Conservation (phyloP, 352 stramenopile species). For the Phytophthora lateralis region DNA sequence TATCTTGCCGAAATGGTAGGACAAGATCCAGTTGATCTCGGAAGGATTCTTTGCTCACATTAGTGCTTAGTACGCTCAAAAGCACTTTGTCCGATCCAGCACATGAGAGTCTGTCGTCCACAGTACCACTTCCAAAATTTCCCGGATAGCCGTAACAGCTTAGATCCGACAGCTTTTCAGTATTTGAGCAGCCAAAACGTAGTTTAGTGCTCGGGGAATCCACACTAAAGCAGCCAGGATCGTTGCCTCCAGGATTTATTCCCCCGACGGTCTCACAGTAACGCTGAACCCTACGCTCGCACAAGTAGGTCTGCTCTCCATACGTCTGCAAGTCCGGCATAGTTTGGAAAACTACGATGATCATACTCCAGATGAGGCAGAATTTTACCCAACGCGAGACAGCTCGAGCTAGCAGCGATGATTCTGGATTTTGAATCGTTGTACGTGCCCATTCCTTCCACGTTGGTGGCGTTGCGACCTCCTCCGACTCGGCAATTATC, state of each 20-base stretch:
- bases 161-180: constrained; percentile 41
- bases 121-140: constrained; percentile 55
- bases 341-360: constrained; percentile 79
- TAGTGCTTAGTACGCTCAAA: constrained; percentile 8
- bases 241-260: constrained; percentile 34
- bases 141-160: constrained; percentile 60
- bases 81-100: constrained; percentile 29
- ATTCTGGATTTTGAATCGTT: constrained; percentile 50
- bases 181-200: constrained; percentile 52
- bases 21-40: constrained; percentile 43
- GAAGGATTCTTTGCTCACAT: constrained; percentile 9
- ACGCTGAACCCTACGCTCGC: constrained; percentile 54
- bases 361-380: constrained; percentile 75
- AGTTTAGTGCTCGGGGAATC: constrained; percentile 42
- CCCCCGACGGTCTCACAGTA: constrained; percentile 49
- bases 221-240: constrained; percentile 67
- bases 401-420: constrained; percentile 43
- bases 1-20: constrained; percentile 56
- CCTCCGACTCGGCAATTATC: constrained; percentile 51
- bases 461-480: constrained; percentile 41
- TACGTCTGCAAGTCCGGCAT: constrained; percentile 82
- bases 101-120: constrained; percentile 53
- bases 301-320: constrained; percentile 62
- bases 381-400: constrained; percentile 65
- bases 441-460: constrained; percentile 42